A percentile compares a stretch with the other conserved stretches of the same genome.
phyloP scores from a whole-genome alignment of 2,329 filamentous ascomycete genomes.

The Diplodia seriata region DNA sequence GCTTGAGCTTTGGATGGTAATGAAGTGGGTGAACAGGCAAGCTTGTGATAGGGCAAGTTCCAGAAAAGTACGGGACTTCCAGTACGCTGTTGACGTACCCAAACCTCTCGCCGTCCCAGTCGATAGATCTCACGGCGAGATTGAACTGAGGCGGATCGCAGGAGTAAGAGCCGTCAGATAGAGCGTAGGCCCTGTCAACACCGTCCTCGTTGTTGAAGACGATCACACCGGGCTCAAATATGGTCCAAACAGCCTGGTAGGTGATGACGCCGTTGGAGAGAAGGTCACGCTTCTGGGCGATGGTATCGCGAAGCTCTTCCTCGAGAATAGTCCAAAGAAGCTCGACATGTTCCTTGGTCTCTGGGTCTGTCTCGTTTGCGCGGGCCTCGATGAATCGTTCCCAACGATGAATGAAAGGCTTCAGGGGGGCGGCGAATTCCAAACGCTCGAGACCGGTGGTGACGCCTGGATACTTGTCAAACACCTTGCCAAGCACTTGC shows the following conservation, averaged over 20 bases:
- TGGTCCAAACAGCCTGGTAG: slow-evolving; percentile 35
- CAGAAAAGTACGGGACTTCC: slow-evolving; percentile 38
- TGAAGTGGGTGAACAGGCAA: slow-evolving; percentile 50
- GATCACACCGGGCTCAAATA: slow-evolving; percentile 37
- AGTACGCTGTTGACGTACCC: slow-evolving; percentile 37
- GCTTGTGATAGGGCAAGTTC: slow-evolving; percentile 49
- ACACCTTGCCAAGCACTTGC: slow-evolving; percentile 42
- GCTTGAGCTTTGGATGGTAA: slow-evolving; percentile 47
- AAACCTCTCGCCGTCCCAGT: slow-evolving; percentile 41
- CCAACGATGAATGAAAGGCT: slow-evolving; percentile 49
- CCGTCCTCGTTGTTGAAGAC: slow-evolving; percentile 35
- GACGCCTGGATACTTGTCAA: slow-evolving; percentile 45
- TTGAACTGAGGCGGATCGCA: slow-evolving; percentile 33
- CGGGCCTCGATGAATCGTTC: slow-evolving; percentile 39
- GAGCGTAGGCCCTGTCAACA: slow-evolving; percentile 35
- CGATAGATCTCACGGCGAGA: slow-evolving; percentile 37
- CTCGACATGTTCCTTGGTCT: slow-evolving; percentile 39
- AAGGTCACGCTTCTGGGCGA: slow-evolving; percentile 36
- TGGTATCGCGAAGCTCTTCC: slow-evolving; percentile 32
- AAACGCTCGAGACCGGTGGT: slow-evolving; percentile 43
- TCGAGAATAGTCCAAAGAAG: slow-evolving; percentile 40
- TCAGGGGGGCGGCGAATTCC: slow-evolving; percentile 45
- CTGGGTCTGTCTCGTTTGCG: slow-evolving; percentile 41
- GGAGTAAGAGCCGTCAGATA: slow-evolving; percentile 34
- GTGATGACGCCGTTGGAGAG: slow-evolving; percentile 36